Base-by-base conservation (phyloP, 2,329 filamentous ascomycete species). In the Hawksworthiomyces lignivorus region DNA sequence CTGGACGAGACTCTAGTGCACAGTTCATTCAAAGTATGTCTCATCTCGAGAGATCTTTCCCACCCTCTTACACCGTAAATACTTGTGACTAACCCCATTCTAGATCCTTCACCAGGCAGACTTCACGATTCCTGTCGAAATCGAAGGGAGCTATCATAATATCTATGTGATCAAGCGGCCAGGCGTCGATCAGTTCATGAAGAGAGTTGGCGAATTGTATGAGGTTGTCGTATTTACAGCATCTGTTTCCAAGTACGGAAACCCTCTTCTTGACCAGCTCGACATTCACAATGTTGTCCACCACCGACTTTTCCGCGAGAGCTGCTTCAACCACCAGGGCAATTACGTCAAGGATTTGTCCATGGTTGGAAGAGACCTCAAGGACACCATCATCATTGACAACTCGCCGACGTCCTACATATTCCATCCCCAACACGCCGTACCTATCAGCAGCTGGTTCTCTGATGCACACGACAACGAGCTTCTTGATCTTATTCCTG, bases 381-480 rank as follows among this genome's bases (percentile, higher is more conserved):
- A 87, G 63, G 90, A 98, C 60, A 98, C 90, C 17, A 98, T 98
- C 60, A 98, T 98, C 62, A 98, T 98, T 58, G 92, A 98, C 70
- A 98, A 98, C 67, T 97, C 92, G 35, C 92, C 92, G 3, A 98
- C 92, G 5, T 97, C 90, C 11, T 98, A 98, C 70, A 97, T 98
- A 56, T 98, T 98, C 75, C 92, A 98, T 61, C 92, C 92, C 19
- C 90, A 98, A 69, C 92, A 98, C 62, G 92, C 92, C 47, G 90
- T 98, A 37, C 92, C 92, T 20, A 98, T 98, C 68, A 96, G 89
- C 76, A 97, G 90, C 73, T 98, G 92, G 92, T 98, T 98, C 69
- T 96, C 89, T 52, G 92, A 98, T 67, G 92, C 92, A 48, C 92
- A 98, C 65, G 92, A 98, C 69, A 98, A 98, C 66, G 92, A 98